Conservation (phyloP, 2,329 filamentous ascomycete species). For the Camillea tinctor region DNA sequence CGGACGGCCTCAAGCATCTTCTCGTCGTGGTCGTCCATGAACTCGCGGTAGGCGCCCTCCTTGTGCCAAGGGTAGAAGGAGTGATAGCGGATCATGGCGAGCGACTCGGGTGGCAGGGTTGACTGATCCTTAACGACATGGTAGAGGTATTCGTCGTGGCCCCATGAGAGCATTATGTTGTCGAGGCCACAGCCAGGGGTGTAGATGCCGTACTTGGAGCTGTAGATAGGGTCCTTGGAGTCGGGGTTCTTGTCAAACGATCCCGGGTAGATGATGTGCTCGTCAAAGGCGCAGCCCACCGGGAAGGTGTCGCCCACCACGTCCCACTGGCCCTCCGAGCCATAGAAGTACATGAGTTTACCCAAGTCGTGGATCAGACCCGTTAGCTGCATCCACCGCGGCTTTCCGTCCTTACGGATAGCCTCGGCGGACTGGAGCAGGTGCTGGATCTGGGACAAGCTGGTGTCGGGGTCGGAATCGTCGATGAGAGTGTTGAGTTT, state of each 20-base stretch:
- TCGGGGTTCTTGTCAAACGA: slow-evolving; percentile 80
- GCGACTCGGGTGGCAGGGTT: slow-evolving; percentile 72
- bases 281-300: slow-evolving; percentile 72
- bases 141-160: slow-evolving; percentile 86
- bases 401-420: slow-evolving; percentile 80
- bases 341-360: slow-evolving; percentile 79
- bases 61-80: slow-evolving; percentile 92
- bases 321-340: slow-evolving; percentile 87
- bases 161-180: slow-evolving; percentile 88
- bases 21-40: slow-evolving; percentile 82
- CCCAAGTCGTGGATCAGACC: slow-evolving; percentile 78
- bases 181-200: slow-evolving; percentile 75
- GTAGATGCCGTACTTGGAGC: slow-evolving; percentile 79
- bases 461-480: slow-evolving; percentile 87
- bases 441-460: slow-evolving; percentile 85
- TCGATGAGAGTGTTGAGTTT: slow-evolving; percentile 89
- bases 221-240: slow-evolving; percentile 66
- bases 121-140: slow-evolving; percentile 82
- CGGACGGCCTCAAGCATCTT: slow-evolving; percentile 77
- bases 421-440: slow-evolving; percentile 86
- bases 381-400: slow-evolving; percentile 77
- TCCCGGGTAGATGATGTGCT: slow-evolving; percentile 76
- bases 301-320: slow-evolving; percentile 87
- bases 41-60: slow-evolving; percentile 73
- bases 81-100: slow-evolving; percentile 93